Conservation (phyloP, 257 asterid genomes). For the Catharanthus roseus region DNA sequence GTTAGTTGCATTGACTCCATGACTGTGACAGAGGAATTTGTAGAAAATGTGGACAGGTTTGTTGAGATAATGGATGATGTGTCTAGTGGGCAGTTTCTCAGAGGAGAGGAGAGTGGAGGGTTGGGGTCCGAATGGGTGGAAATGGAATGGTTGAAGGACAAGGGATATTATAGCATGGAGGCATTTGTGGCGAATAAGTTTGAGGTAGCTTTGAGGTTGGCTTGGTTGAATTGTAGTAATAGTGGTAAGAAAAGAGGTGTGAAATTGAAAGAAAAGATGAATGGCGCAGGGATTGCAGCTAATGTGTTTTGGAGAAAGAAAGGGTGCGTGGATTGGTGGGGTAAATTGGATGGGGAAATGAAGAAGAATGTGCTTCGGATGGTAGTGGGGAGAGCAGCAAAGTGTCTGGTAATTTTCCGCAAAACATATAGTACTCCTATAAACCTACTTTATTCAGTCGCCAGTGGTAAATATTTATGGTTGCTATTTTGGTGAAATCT, state of each 20-base stretch:
- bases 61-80: slow-evolving; percentile 53
- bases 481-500: background rate
- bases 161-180: slow-evolving; percentile 79
- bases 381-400: slow-evolving; percentile 71
- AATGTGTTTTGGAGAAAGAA: slow-evolving; percentile 95
- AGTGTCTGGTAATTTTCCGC: slow-evolving; percentile 51
- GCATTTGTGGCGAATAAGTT: slow-evolving; percentile 65
- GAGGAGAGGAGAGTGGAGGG: slow-evolving; percentile 69
- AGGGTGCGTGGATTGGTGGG: slow-evolving; percentile 98
- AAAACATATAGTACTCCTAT: slow-evolving; percentile 8
- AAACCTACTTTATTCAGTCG: slow-evolving; percentile 2
- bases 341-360: slow-evolving; percentile 58
- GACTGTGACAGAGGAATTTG: slow-evolving; percentile 58
- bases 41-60: slow-evolving; percentile 50
- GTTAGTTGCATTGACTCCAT: slow-evolving; percentile 42
- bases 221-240: slow-evolving; percentile 65
- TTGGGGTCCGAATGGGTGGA: slow-evolving; percentile 77
- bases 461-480: background rate
- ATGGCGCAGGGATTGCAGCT: slow-evolving; percentile 55
- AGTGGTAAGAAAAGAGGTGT: slow-evolving; percentile 66
- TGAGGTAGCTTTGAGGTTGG: slow-evolving; percentile 78
- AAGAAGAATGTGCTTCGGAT: slow-evolving; percentile 51
- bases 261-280: slow-evolving; percentile 70
- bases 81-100: slow-evolving; percentile 64
- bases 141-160: slow-evolving; percentile 79